phyloP scores from a whole-genome alignment of 495 filamentous ascomycete genomes.

The Aspergillus sparsus region DNA sequence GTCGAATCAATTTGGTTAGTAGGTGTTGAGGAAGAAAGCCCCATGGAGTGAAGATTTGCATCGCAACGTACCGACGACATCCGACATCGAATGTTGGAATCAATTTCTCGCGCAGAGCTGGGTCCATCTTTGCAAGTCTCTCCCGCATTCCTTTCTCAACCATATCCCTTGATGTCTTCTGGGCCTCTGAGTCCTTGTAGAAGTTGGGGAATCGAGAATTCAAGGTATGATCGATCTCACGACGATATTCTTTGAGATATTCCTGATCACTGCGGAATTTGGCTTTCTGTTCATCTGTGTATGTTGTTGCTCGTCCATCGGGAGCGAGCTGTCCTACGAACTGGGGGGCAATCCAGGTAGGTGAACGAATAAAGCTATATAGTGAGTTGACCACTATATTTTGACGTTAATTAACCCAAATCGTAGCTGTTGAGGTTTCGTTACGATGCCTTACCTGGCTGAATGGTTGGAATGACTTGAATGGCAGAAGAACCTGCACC shows the following conservation, averaged over 20 bases:
- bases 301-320: conserved; percentile 15
- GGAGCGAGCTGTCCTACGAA: conserved; percentile 9
- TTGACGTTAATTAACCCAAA: not conserved
- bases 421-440: no score
- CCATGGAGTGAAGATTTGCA: no score
- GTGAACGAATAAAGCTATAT: conserved; percentile 25
- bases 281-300: conserved; percentile 39
- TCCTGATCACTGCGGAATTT: conserved; percentile 24
- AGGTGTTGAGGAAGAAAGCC: no score
- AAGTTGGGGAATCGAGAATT: conserved; percentile 33
- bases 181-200: not conserved
- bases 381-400: conserved; percentile 5
- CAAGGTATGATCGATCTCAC: conserved; percentile 43
- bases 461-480: conserved; percentile 59
- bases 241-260: conserved; percentile 34
- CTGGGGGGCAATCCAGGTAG: conserved; percentile 25
- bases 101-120: not conserved
- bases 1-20: not conserved
- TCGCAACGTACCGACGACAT: conserved; percentile 2
- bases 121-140: not conserved
- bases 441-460: conserved; percentile 27
- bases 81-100: conserved; percentile 12
- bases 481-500: conserved; percentile 45
- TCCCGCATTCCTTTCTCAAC: conserved; percentile 4
- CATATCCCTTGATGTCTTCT: conserved; percentile 2